A percentile compares a stretch with the other conserved stretches of the same genome.
Conservation (phyloP, 805 yeast genomes). For the Ogataea methylovora region DNA sequence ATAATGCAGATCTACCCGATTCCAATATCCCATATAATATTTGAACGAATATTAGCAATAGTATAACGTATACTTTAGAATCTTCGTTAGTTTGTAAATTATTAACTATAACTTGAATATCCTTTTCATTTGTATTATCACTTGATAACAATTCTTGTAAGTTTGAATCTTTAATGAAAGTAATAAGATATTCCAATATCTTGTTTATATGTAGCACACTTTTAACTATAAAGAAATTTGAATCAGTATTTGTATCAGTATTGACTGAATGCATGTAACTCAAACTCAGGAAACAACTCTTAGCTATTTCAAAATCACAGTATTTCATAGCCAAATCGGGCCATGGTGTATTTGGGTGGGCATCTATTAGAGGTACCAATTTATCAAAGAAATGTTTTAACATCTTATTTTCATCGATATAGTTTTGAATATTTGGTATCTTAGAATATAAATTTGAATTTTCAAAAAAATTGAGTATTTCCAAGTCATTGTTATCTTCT, state of each 20-base stretch:
- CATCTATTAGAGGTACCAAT: slow-evolving; percentile 30
- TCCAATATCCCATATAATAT: slow-evolving; percentile 32
- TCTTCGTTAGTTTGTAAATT: not conserved
- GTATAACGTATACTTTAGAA: slow-evolving; percentile 18
- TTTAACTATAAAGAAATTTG: slow-evolving; percentile 28
- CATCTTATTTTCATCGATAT: slow-evolving; percentile 5
- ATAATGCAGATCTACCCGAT: slow-evolving; percentile 31
- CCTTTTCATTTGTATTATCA: slow-evolving; percentile 4
- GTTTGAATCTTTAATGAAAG: slow-evolving; percentile 23
- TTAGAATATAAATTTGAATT: not conserved
- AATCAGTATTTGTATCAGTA: slow-evolving; percentile 1
- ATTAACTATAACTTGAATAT: not conserved
- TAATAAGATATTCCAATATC: slow-evolving; percentile 37
- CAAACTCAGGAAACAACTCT: slow-evolving; percentile 41
- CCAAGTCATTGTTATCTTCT: not conserved
- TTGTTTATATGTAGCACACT: slow-evolving; percentile 40
- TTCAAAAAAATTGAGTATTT: not conserved
- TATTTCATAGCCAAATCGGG: slow-evolving; percentile 40
- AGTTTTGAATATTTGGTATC: not conserved
- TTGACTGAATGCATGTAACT: slow-evolving; percentile 37
- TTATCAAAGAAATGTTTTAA: slow-evolving; percentile 28
- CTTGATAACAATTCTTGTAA: slow-evolving; percentile 6
- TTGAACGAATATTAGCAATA: slow-evolving; percentile 33
- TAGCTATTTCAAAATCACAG: slow-evolving; percentile 41
- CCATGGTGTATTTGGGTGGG: slow-evolving; percentile 41